A percentile compares a stretch with the other conserved stretches of the same genome.
Conservation (phyloP, 805 yeast species). For the Candida alai region DNA sequence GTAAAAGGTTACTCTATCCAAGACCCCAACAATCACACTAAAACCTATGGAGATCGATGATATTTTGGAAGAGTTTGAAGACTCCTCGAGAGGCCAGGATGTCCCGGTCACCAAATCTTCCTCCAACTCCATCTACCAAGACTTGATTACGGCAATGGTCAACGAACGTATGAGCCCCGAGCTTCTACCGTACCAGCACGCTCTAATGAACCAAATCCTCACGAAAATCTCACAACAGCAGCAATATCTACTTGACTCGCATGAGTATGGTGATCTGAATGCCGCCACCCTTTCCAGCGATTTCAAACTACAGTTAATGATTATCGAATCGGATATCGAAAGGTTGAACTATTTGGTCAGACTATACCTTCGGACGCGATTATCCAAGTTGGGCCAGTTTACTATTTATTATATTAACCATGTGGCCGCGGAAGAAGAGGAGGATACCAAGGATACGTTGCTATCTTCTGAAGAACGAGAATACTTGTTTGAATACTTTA, state of each 20-base stretch:
- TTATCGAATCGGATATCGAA: slow-evolving; percentile 90
- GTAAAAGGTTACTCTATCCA: no score
- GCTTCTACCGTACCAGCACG: slow-evolving; percentile 67
- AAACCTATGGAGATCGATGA: slow-evolving; percentile 60
- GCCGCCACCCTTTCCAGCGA: slow-evolving; percentile 37
- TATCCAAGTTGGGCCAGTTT: slow-evolving; percentile 69
- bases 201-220: slow-evolving; percentile 55
- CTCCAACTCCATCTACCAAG: slow-evolving; percentile 28
- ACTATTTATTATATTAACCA: slow-evolving; percentile 54
- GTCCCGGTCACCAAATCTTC: background rate
- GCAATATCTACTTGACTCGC: slow-evolving; percentile 70
- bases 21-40: no score
- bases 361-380: slow-evolving; percentile 73
- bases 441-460: slow-evolving; percentile 9
- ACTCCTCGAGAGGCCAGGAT: slow-evolving; percentile 7
- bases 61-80: slow-evolving; percentile 63
- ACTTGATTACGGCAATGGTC: slow-evolving; percentile 65
- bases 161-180: slow-evolving; percentile 87
- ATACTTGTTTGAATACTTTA: slow-evolving; percentile 68
- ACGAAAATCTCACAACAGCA: slow-evolving; percentile 63
- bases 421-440: slow-evolving; percentile 17
- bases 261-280: slow-evolving; percentile 64
- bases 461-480: slow-evolving; percentile 58
- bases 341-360: slow-evolving; percentile 79
- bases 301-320: slow-evolving; percentile 72